A percentile compares a stretch with the other conserved stretches of the same genome.
Evolutionary conservation across 257 asterid genomes (phyloP).

Genomic region (Fraxinus americana): DNA sequence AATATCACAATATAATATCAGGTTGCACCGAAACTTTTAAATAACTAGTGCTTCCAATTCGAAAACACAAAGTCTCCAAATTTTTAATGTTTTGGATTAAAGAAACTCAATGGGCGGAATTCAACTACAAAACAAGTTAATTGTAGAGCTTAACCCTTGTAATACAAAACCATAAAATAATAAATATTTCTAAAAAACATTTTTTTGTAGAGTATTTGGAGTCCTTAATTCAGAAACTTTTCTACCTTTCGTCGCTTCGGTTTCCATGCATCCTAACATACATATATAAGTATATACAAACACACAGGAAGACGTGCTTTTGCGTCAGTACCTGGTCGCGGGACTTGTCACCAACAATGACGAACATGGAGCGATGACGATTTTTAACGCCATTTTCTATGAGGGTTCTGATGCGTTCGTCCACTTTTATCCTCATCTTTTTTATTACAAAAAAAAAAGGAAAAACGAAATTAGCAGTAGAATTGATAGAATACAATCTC

Average conservation of each 20-base stretch:
- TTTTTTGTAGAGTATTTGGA: not conserved
- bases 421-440: slow-evolving; percentile 79
- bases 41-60: not conserved
- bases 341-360: slow-evolving; percentile 88
- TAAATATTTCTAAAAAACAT: not conserved
- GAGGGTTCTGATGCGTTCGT: slow-evolving; percentile 79
- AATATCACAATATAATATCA: not conserved
- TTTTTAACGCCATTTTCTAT: slow-evolving; percentile 88
- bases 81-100: not conserved
- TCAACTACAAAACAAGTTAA: not conserved
- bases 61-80: not conserved
- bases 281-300: not conserved
- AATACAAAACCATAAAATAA: not conserved
- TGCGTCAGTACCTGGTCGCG: slow-evolving; percentile 59
- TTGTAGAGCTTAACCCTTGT: not conserved
- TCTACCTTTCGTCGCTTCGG: not conserved
- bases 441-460: not conserved
- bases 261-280: not conserved
- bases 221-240: not conserved
- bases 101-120: not conserved
- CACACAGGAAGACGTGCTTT: not conserved
- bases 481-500: not conserved
- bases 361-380: slow-evolving; percentile 91
- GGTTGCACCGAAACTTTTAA: not conserved
- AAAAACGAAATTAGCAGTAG: not conserved